A percentile compares a stretch with the other conserved stretches of the same genome.
These are phyloP conservation scores for Teratosphaeria epicoccoides DNA, from an alignment of 2,329 filamentous ascomycete genomes.

Conservation along the genomic window DNA sequence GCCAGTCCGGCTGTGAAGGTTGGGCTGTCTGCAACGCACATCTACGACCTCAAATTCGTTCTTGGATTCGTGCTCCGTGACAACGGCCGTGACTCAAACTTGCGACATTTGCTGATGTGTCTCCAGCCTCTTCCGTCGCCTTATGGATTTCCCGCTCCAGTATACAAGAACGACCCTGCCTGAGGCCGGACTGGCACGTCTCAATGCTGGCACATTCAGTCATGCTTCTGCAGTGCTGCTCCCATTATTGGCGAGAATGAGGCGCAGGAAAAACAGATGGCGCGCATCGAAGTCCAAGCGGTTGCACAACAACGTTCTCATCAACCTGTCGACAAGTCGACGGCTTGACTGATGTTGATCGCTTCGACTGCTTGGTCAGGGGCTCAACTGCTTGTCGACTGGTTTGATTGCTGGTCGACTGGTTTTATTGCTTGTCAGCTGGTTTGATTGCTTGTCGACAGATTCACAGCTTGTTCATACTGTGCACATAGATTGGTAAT, in stretches of 20 bases:
- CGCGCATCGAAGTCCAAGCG: neutral
- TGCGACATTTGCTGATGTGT: neutral
- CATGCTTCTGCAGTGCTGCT: neutral
- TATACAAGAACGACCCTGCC: neutral
- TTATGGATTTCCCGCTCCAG: neutral
- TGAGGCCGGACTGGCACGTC: neutral
- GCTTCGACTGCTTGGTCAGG: too few species aligned
- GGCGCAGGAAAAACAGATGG: neutral
- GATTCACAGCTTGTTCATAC: too few species aligned
- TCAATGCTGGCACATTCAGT: neutral
- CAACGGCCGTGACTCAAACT: neutral
- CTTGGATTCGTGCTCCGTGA: neutral
- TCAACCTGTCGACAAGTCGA: too few species aligned
- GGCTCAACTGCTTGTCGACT: too few species aligned
- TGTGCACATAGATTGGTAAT: too few species aligned
- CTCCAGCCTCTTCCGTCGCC: neutral
- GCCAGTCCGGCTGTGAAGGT: constrained; percentile 3
- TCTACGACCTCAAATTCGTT: neutral
- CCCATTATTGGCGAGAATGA: neutral
- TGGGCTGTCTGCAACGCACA: neutral
- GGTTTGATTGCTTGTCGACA: too few species aligned
- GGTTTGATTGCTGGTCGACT: too few species aligned
- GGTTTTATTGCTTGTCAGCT: too few species aligned
- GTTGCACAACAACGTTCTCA: neutral
- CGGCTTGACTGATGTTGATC: too few species aligned